Percentiles rank a stretch among this genome's conserved stretches.
Evolutionary conservation across 257 asterid genomes (phyloP).

Genomic region (Nicotiana obtusifolia): DNA sequence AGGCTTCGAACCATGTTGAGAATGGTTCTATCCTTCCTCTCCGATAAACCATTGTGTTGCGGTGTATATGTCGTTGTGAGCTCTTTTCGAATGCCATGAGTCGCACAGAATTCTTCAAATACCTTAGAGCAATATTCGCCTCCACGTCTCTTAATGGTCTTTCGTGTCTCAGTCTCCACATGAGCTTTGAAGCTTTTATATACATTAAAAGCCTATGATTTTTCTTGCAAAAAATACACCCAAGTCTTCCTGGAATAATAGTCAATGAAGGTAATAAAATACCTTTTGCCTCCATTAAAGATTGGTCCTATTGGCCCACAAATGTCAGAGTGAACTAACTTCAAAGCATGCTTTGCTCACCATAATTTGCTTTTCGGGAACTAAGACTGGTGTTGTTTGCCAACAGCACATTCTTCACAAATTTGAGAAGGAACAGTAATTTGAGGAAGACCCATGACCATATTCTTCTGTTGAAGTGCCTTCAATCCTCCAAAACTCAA

Average conservation of each 20-base stretch:
- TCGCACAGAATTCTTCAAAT: neutral
- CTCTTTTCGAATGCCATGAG: too few relatives aligned
- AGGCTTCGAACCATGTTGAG: too few relatives aligned
- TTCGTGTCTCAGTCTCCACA: neutral
- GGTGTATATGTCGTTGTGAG: too few relatives aligned
- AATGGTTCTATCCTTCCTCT: too few relatives aligned
- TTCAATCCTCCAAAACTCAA: neutral
- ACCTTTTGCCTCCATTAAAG: too few relatives aligned
- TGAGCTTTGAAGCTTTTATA: neutral
- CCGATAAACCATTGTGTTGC: too few relatives aligned
- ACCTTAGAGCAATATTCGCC: neutral
- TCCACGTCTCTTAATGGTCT: neutral
- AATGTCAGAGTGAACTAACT: constrained; percentile 2
- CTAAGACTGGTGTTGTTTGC: neutral
- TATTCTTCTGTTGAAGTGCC: neutral
- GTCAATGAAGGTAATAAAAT: too few relatives aligned
- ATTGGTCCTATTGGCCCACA: neutral
- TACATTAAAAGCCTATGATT: neutral
- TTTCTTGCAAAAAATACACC: neutral
- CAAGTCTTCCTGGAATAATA: too few relatives aligned
- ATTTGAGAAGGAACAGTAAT: neutral
- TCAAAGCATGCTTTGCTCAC: neutral
- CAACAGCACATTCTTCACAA: neutral
- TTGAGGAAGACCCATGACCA: neutral
- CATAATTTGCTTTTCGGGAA: neutral